phyloP scores from a whole-genome alignment of 2,329 filamentous ascomycete genomes.

The Aspergillus luchuensis region DNA sequence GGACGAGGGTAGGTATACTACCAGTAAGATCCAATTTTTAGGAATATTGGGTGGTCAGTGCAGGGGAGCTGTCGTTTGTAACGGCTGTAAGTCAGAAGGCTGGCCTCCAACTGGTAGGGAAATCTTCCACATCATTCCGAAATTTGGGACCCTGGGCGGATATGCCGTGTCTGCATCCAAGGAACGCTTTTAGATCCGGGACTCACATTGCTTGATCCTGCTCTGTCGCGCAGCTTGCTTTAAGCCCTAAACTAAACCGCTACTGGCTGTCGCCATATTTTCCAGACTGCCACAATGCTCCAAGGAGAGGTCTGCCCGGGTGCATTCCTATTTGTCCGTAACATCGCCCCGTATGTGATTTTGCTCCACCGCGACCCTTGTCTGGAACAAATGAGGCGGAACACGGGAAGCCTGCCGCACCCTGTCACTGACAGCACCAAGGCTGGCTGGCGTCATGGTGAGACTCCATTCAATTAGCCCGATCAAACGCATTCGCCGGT shows the following conservation, averaged over 20 bases:
- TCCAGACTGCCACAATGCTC: constrained; percentile 11
- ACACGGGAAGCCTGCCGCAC: constrained; percentile 21
- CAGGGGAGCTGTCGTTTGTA: constrained; percentile 19
- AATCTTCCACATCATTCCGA: constrained; percentile 19
- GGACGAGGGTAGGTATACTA: not conserved
- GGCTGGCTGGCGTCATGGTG: constrained; percentile 9
- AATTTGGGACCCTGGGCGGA: constrained; percentile 18
- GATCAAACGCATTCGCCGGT: constrained; percentile 2
- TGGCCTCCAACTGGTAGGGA: constrained; percentile 18
- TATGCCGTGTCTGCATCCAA: constrained; percentile 23
- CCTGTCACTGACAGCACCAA: constrained; percentile 11
- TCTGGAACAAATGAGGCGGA: constrained; percentile 26
- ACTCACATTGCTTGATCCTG: constrained; percentile 10
- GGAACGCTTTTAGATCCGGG: constrained; percentile 17
- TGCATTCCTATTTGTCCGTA: constrained; percentile 25
- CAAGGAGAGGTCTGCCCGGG: constrained; percentile 14
- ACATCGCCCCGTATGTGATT: constrained; percentile 11
- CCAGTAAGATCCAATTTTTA: not conserved
- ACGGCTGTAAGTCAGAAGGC: constrained; percentile 24
- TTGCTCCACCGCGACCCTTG: constrained; percentile 15
- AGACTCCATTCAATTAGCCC: not conserved
- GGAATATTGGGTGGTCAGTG: constrained; percentile 27
- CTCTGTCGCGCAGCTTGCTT: constrained; percentile 20
- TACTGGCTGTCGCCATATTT: constrained; percentile 14
- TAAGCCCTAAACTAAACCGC: constrained; percentile 10